Conservation (phyloP, 768 basidiomycete species). For the Scleroderma citrinum region DNA sequence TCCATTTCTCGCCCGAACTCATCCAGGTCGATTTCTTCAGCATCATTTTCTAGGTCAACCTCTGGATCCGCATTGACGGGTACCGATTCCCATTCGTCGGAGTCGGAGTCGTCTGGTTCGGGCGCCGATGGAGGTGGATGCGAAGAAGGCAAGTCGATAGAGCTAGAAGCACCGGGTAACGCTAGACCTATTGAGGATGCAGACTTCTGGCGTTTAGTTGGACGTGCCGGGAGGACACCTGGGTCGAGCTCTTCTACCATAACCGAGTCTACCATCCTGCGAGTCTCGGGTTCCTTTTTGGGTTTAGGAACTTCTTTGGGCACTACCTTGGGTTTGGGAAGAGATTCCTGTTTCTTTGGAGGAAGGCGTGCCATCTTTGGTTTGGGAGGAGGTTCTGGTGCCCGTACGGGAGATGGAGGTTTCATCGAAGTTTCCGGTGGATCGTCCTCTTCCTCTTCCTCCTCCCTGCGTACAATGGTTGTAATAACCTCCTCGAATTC, state of each 20-base stretch:
- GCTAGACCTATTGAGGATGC: conserved; percentile 29
- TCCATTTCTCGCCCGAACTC: conserved; percentile 33
- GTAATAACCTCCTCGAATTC: conserved; percentile 40
- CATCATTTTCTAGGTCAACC: conserved; percentile 19
- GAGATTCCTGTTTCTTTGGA: conserved; percentile 18
- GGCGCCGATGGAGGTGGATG: conserved; percentile 20
- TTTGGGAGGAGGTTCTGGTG: conserved; percentile 26
- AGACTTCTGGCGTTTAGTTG: conserved; percentile 28
- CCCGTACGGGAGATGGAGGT: conserved; percentile 11
- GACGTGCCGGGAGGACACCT: conserved; percentile 36
- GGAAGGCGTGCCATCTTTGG: conserved; percentile 25
- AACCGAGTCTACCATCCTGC: conserved; percentile 23
- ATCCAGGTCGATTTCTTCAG: conserved; percentile 31
- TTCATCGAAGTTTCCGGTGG: conserved; percentile 19
- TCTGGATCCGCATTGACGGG: conserved; percentile 16
- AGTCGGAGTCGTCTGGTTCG: conserved; percentile 31
- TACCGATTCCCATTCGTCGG: conserved; percentile 52
- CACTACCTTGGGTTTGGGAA: conserved; percentile 22
- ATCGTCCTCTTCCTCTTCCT: conserved; percentile 35
- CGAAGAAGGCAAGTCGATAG: conserved; percentile 27
- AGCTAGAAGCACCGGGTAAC: conserved; percentile 31
- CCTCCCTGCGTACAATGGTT: conserved; percentile 18
- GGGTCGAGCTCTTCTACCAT: conserved; percentile 45
- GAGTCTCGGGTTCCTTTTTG: conserved; percentile 16
- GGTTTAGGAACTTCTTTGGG: conserved; percentile 17